These are phyloP conservation scores for Fusarium sp. DNA, from an alignment of 2,329 filamentous ascomycete species.

Conservation along the genomic window DNA sequence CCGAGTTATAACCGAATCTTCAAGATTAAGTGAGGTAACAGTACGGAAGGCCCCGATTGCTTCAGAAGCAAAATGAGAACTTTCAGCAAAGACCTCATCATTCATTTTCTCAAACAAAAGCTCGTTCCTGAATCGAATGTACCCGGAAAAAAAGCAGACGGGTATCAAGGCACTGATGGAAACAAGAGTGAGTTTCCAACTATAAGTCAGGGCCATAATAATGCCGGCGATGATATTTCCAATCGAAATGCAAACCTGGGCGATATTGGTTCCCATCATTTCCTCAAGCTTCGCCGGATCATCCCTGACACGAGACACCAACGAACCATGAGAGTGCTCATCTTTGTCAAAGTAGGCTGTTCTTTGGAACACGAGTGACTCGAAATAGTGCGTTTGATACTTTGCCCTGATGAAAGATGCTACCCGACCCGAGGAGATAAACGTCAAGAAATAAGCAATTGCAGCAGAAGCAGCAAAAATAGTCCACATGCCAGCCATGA, in stretches of 20 bases:
- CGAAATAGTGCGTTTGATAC: conserved; percentile 73
- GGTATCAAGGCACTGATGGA: conserved; percentile 73
- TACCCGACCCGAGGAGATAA: conserved; percentile 48
- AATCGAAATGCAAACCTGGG: conserved; percentile 72
- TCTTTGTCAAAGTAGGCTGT: conserved; percentile 73
- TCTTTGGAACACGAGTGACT: conserved; percentile 70
- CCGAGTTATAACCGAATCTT: conserved; percentile 69
- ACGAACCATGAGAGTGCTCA: conserved; percentile 71
- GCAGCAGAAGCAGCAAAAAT: too few relatives aligned
- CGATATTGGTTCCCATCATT: conserved; percentile 74
- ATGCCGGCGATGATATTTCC: conserved; percentile 75
- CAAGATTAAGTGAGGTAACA: conserved; percentile 79
- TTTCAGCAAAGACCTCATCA: conserved; percentile 76
- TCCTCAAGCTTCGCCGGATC: conserved; percentile 74
- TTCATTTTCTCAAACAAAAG: conserved; percentile 78
- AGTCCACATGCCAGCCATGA: conserved; percentile 61
- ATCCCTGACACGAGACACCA: conserved; percentile 69
- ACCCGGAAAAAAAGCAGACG: conserved; percentile 63
- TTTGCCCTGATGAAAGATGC: conserved; percentile 65
- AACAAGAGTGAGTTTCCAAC: conserved; percentile 83
- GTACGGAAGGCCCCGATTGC: conserved; percentile 82
- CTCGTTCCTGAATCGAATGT: conserved; percentile 70
- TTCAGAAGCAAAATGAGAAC: conserved; percentile 82
- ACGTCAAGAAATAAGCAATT: too few relatives aligned
- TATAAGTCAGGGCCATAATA: conserved; percentile 79